Percentiles rank a stretch among this genome's conserved stretches.
Conservation (phyloP, 2,329 filamentous ascomycete species). For the Microdochium trichocladiopsis region DNA sequence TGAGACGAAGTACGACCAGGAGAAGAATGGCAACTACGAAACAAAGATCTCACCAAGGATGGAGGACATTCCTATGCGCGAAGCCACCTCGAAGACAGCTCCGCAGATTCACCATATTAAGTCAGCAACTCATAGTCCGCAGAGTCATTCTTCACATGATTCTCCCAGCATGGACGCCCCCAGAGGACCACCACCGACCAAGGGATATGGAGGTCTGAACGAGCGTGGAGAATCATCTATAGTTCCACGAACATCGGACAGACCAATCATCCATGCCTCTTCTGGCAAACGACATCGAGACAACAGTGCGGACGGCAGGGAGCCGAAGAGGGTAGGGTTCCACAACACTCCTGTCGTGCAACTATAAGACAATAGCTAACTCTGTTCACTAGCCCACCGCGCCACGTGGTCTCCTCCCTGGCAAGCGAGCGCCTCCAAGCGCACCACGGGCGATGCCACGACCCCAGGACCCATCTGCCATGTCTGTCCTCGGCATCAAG, state of each 20-base stretch:
- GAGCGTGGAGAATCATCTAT: slow-evolving; percentile 18
- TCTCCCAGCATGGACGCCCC: slow-evolving; percentile 6
- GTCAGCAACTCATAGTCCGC: slow-evolving; percentile 12
- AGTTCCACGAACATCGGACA: slow-evolving; percentile 13
- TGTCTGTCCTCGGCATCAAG: slow-evolving; percentile 17
- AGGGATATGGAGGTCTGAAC: slow-evolving; percentile 17
- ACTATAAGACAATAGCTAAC: not conserved
- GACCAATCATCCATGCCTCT: slow-evolving; percentile 20
- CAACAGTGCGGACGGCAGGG: slow-evolving; percentile 11
- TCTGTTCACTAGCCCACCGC: slow-evolving; percentile 11
- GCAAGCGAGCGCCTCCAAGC: slow-evolving; percentile 12
- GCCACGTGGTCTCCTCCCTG: slow-evolving; percentile 6
- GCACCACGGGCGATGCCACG: slow-evolving; percentile 16
- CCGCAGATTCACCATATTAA: slow-evolving; percentile 10
- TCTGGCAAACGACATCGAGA: slow-evolving; percentile 18
- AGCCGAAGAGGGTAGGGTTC: slow-evolving; percentile 16
- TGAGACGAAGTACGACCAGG: not conserved
- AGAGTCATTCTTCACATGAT: slow-evolving; percentile 17
- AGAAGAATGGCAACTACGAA: not conserved
- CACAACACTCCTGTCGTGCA: not conserved
- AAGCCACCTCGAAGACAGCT: slow-evolving; percentile 9
- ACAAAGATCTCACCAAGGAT: not conserved
- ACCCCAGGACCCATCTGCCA: slow-evolving; percentile 19
- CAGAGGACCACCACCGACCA: slow-evolving; percentile 2
- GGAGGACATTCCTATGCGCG: slow-evolving; percentile 20